Evolutionary conservation across 2,329 filamentous ascomycete genomes (phyloP).

Genomic region (Colletotrichum tanaceti): DNA sequence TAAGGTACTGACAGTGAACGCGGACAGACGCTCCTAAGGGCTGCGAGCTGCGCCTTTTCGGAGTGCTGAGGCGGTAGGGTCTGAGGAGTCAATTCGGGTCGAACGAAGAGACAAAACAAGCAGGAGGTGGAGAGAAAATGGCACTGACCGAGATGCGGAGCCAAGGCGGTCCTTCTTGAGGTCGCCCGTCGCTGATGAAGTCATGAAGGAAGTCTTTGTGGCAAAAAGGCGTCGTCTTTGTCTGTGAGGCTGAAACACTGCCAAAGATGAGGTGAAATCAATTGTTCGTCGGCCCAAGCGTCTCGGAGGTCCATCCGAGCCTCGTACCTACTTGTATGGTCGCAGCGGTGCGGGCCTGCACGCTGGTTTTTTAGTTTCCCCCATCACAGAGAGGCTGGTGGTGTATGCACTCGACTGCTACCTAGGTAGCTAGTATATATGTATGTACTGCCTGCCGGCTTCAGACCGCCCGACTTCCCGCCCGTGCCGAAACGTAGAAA

Average conservation of each 20-base stretch:
- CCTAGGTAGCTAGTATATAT: too few relatives aligned
- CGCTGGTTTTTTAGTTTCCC: neutral
- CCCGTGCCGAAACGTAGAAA: conserved; percentile 3
- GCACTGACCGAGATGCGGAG: conserved; percentile 17
- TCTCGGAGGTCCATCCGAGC: conserved; percentile 29
- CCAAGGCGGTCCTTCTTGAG: neutral
- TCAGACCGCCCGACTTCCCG: neutral
- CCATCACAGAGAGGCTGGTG: conserved; percentile 12
- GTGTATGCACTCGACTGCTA: neutral
- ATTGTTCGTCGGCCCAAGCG: conserved; percentile 23
- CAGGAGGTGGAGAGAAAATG: neutral
- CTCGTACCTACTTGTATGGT: conserved; percentile 32
- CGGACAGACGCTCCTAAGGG: neutral
- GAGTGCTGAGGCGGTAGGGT: conserved; percentile 13
- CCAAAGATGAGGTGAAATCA: conserved; percentile 38
- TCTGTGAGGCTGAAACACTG: conserved; percentile 38
- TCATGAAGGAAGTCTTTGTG: conserved; percentile 21
- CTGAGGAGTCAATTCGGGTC: conserved; percentile 13
- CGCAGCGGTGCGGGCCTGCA: conserved; percentile 21
- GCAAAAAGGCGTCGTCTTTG: conserved; percentile 39
- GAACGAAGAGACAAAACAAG: neutral
- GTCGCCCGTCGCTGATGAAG: conserved; percentile 10
- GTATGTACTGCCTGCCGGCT: conserved; percentile 23
- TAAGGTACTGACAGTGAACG: conserved; percentile 1
- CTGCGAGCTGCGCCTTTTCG: conserved; percentile 15